Evolutionary conservation across 495 filamentous ascomycete species (phyloP).

Genomic region (Tuber microsphaerosporum): DNA sequence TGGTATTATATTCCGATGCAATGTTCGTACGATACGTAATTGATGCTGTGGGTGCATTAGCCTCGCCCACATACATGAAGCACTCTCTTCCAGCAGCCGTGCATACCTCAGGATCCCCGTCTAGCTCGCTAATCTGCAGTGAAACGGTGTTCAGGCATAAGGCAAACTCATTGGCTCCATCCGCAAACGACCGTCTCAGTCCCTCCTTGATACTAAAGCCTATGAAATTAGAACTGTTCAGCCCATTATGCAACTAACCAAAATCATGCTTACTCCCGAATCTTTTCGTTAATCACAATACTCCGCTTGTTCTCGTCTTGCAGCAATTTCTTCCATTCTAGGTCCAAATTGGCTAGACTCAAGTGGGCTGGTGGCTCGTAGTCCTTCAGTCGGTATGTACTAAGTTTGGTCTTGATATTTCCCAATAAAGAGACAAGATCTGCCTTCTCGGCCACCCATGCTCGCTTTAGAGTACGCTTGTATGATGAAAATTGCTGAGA

Average conservation of each 20-base stretch:
- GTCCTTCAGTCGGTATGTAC: conserved; percentile 81
- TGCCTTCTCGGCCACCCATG: conserved; percentile 96
- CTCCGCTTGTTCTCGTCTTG: conserved; percentile 76
- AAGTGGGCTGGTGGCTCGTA: conserved; percentile 83
- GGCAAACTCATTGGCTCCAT: conserved; percentile 96
- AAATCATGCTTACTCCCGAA: conserved; percentile 62
- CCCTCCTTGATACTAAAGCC: conserved; percentile 76
- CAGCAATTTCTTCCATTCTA: conserved; percentile 70
- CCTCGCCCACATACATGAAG: neutral
- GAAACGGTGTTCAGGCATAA: conserved; percentile 88
- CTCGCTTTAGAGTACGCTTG: conserved; percentile 78
- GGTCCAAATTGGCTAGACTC: conserved; percentile 68
- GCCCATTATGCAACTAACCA: neutral
- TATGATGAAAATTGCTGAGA: conserved; percentile 71
- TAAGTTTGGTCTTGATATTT: conserved; percentile 98
- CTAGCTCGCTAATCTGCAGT: conserved; percentile 82
- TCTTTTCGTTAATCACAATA: conserved; percentile 93
- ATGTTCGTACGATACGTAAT: conserved; percentile 68
- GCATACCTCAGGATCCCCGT: conserved; percentile 77
- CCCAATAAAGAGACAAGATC: conserved; percentile 86
- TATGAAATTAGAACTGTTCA: neutral
- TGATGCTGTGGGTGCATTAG: conserved; percentile 51
- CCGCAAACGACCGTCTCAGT: conserved; percentile 83
- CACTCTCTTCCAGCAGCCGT: neutral
- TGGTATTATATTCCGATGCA: conserved; percentile 74